Evolutionary conservation across 805 yeast genomes (phyloP).

Genomic region (Candida nanaspora): DNA sequence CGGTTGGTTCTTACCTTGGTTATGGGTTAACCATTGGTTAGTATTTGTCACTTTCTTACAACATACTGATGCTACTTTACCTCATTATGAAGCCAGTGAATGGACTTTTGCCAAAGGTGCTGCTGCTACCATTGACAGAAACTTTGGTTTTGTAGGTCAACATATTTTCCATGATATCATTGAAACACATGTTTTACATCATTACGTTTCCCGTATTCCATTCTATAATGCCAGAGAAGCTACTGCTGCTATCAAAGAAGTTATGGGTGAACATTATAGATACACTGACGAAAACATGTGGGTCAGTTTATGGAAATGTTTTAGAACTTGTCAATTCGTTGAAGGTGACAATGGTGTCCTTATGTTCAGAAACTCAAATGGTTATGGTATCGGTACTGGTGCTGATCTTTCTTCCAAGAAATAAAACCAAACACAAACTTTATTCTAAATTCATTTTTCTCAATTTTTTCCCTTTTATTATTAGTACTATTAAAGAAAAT

Average conservation of each 20-base stretch:
- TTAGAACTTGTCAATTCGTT: constrained; percentile 64
- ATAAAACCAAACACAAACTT: neutral
- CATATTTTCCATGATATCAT: constrained; percentile 52
- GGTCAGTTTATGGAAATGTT: constrained; percentile 46
- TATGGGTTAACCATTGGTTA: constrained; percentile 58
- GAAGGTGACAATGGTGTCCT: constrained; percentile 60
- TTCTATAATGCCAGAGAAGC: constrained; percentile 51
- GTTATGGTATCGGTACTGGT: constrained; percentile 30
- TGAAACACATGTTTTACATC: constrained; percentile 53
- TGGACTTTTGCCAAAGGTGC: constrained; percentile 67
- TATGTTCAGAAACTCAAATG: constrained; percentile 58
- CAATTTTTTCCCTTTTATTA: neutral
- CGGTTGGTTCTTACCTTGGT: constrained; percentile 53
- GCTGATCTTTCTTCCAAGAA: no score
- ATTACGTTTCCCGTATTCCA: constrained; percentile 48
- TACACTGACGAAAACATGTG: constrained; percentile 51
- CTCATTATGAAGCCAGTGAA: constrained; percentile 47
- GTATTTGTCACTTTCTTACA: constrained; percentile 57
- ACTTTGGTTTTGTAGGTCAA: constrained; percentile 52
- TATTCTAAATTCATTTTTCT: neutral
- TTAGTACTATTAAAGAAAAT: neutral
- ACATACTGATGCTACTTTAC: constrained; percentile 54
- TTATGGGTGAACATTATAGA: constrained; percentile 45
- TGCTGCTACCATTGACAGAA: constrained; percentile 57
- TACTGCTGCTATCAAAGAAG: constrained; percentile 41